Evolutionary conservation across 2,329 filamentous ascomycete species (phyloP).

Genomic region (Mollisiaceae sp.): DNA sequence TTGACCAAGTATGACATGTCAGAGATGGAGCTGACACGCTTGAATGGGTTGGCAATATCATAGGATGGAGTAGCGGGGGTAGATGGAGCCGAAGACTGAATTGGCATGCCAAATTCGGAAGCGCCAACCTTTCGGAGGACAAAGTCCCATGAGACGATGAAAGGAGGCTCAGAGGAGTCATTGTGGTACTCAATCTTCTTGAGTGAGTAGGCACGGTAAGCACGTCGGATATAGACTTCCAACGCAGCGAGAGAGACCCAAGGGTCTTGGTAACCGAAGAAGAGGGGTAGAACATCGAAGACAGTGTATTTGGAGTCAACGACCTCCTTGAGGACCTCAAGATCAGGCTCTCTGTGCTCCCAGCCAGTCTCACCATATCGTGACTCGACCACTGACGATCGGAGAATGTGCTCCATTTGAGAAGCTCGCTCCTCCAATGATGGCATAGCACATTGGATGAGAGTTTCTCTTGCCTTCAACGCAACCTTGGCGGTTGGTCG

Average conservation of each 20-base stretch:
- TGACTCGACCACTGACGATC: slow-evolving; percentile 95
- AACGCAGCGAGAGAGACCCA: slow-evolving; percentile 94
- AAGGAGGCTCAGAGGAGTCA: slow-evolving; percentile 72
- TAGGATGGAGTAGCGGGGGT: slow-evolving; percentile 76
- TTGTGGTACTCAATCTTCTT: slow-evolving; percentile 89
- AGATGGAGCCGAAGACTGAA: slow-evolving; percentile 81
- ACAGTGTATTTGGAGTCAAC: slow-evolving; percentile 99
- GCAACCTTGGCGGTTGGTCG: slow-evolving; percentile 89
- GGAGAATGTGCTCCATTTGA: slow-evolving; percentile 98
- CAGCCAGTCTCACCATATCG: slow-evolving; percentile 95
- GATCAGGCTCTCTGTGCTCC: slow-evolving; percentile 91
- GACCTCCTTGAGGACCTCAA: slow-evolving; percentile 94
- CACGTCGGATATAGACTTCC: slow-evolving; percentile 94
- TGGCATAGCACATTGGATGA: slow-evolving; percentile 95
- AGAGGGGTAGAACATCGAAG: slow-evolving; percentile 91
- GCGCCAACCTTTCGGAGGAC: slow-evolving; percentile 90
- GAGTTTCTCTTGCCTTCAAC: slow-evolving; percentile 93
- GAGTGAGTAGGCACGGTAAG: slow-evolving; percentile 93
- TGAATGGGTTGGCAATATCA: slow-evolving; percentile 67
- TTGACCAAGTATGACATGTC: slow-evolving; percentile 89
- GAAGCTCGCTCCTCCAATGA: slow-evolving; percentile 92
- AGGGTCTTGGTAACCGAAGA: slow-evolving; percentile 92
- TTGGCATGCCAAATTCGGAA: slow-evolving; percentile 83
- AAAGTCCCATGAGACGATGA: slow-evolving; percentile 93
- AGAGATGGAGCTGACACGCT: slow-evolving; percentile 91